A percentile compares a stretch with the other conserved stretches of the same genome.
These are phyloP conservation scores for Quercus berberidifolia DNA, from an alignment of 306 rosid genomes.

Conservation along the genomic window DNA sequence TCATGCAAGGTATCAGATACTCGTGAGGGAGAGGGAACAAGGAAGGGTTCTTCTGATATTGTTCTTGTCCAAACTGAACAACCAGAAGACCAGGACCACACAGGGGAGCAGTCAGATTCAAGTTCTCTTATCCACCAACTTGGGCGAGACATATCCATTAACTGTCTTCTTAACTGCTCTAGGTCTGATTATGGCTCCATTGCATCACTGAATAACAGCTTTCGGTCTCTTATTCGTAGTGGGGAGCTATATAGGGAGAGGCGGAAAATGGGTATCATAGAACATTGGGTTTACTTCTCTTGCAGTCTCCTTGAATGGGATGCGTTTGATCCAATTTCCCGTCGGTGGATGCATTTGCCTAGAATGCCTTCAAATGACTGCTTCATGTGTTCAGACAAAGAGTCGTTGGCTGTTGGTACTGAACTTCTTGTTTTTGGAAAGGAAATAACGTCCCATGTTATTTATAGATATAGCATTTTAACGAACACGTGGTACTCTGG, in stretches of 20 bases:
- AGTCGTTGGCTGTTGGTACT: constrained; percentile 79
- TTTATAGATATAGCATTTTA: constrained; percentile 60
- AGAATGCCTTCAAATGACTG: constrained; percentile 47
- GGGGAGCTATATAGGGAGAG: constrained; percentile 65
- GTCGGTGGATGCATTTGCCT: constrained; percentile 62
- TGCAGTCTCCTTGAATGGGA: constrained; percentile 62
- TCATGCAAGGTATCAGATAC: constrained; percentile 33
- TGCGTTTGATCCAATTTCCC: constrained; percentile 57
- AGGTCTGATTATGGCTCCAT: constrained; percentile 69
- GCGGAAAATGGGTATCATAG: constrained; percentile 46
- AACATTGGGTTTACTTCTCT: constrained; percentile 84
- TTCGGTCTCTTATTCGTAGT: constrained; percentile 44
- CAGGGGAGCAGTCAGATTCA: constrained; percentile 26
- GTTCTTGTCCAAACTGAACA: constrained; percentile 20
- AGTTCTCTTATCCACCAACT: constrained; percentile 44
- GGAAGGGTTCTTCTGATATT: constrained; percentile 5
- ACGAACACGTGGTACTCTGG: constrained; percentile 62
- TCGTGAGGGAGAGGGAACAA: constrained; percentile 15
- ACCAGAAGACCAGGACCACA: constrained; percentile 25
- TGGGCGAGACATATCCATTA: constrained; percentile 54
- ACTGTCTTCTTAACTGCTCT: constrained; percentile 49
- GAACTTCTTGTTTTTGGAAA: constrained; percentile 81
- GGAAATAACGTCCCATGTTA: constrained; percentile 39
- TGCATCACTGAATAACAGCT: constrained; percentile 46
- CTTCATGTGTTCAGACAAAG: constrained; percentile 66